Base-by-base conservation (phyloP, 257 asterid species). In the Fraxinus anomala region DNA sequence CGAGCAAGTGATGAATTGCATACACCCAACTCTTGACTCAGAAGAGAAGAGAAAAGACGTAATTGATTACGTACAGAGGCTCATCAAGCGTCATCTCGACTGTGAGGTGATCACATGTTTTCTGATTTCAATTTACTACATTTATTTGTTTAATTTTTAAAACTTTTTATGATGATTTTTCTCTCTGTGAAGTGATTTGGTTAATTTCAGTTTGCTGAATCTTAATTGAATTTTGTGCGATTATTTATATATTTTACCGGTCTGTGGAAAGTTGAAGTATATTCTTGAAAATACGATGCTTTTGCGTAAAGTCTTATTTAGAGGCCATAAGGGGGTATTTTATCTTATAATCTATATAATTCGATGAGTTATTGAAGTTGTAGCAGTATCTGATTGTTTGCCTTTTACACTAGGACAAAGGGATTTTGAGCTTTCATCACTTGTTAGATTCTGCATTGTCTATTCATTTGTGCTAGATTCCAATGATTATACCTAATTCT, bases 11-110 rank as follows among this genome's bases (percentile, higher is more conserved):
- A 21, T 90, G 86, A 87, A 87, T 75, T 87, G 79, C 67, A 82
- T 90, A 13, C 95, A 80, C 73, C 92, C 92, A n/a, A 90, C 91
- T 5, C 82, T 85, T 16, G 91, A 87, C 86, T 83, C 91, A 3
- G 90, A 85, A 85, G 91, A 88, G 82, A 88, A 73, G 80, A 82
- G 95, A 78, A 73, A 81, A 63, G 90, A 85, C 80, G 87, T 88
- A 75, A 72, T 87, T 80, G 90, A 90, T 72, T 87, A 79, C 76
- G 77, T 90, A 26, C 89, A 88, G 78, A 82, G 79, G 26, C 92
- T 90, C 68, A 73, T 90, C 81, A 80, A 80, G 72, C 77, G 42
- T 73, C 85, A 59, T 54, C 78, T 85, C 81, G 76, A 81, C 73
- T 90, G 87, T 82, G 90, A 90, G 91, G 93, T 90, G 40, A 49